These are phyloP conservation scores for Calonectria honghensis DNA, from an alignment of 2,329 filamentous ascomycete genomes.

Conservation along the genomic window DNA sequence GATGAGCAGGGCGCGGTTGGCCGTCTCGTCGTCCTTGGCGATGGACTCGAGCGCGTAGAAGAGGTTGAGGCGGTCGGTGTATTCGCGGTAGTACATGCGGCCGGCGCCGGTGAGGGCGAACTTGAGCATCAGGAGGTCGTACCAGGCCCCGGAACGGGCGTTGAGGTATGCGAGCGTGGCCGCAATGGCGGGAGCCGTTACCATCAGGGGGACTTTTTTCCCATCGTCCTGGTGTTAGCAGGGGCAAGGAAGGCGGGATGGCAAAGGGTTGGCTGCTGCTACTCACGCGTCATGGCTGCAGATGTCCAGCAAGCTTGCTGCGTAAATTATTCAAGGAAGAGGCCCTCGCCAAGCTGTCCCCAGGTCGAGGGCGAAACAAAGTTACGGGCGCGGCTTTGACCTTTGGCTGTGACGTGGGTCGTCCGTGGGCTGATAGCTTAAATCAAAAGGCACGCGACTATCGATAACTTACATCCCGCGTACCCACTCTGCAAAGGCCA, in stretches of 20 bases:
- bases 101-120: conserved; percentile 69
- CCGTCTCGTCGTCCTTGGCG: conserved; percentile 71
- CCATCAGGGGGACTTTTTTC: conserved; percentile 68
- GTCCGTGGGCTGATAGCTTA: conserved; percentile 30
- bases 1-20: conserved; percentile 76
- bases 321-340: not conserved
- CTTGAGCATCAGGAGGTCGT: conserved; percentile 78
- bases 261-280: not conserved
- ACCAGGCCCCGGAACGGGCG: conserved; percentile 79
- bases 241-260: too few relatives aligned
- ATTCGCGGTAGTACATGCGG: conserved; percentile 68
- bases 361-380: not conserved
- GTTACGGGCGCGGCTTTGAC: not conserved
- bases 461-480: conserved; percentile 16
- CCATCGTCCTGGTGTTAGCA: not conserved
- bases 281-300: conserved; percentile 48
- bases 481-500: not conserved
- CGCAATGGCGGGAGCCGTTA: conserved; percentile 76
- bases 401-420: conserved; percentile 29
- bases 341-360: conserved; percentile 9
- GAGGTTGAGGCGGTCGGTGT: conserved; percentile 77
- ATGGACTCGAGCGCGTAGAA: conserved; percentile 85
- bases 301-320: not conserved
- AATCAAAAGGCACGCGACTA: conserved; percentile 23
- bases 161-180: conserved; percentile 87